Base-by-base conservation (phyloP, 768 basidiomycete species). In the Xerocomellus intermedius region DNA sequence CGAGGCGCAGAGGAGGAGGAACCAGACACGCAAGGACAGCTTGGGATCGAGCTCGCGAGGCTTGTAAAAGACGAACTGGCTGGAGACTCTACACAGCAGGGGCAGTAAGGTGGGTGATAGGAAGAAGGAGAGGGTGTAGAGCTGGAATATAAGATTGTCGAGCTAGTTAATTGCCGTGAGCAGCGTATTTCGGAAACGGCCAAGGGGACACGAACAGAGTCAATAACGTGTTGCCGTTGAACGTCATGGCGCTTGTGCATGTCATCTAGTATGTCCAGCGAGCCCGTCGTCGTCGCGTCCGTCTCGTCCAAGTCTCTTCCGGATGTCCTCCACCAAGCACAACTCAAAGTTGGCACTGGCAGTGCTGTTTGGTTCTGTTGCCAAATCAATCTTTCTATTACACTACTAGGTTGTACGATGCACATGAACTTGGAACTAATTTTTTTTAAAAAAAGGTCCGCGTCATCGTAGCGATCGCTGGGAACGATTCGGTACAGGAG, bases 41-140 rank as follows among this genome's bases (percentile, higher is more conserved):
- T 78, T 77, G 26, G 82, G 71, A 58, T 88, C 85, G 54, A 87
- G 71, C 46, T 89, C 87, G 63, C 85, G 76, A 21, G 89, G 85
- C 62, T 81, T 82, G 41, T 82, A 75, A 65, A 84, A 85, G 59
- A 87, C 77, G 61, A 83, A 79, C 68, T 91, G 89, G 38, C 79
- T 77, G 38, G 81, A 60, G 45, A 85, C 61, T 37, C 89, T 80
- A 9, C 62, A 72, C 8, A 71, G 49, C 16, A 71, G 43, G 41
- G 70, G 71, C 28, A 73, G 42, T 54, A 90, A 64, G 32, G 84
- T 79, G 8, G 90, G 89, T 4, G 88, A 85, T 32, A 87, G 77
- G 71, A 91, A 82, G 78, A 89, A 91, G 41, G 89, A 91, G 54
- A 91, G 68, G 48, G 83, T 79, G 69, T 87, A 82, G 58, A 92